A percentile compares a stretch with the other conserved stretches of the same genome.
Evolutionary conservation across 2,329 filamentous ascomycete genomes (phyloP).

Genomic region (Fusarium fracticaudum): DNA sequence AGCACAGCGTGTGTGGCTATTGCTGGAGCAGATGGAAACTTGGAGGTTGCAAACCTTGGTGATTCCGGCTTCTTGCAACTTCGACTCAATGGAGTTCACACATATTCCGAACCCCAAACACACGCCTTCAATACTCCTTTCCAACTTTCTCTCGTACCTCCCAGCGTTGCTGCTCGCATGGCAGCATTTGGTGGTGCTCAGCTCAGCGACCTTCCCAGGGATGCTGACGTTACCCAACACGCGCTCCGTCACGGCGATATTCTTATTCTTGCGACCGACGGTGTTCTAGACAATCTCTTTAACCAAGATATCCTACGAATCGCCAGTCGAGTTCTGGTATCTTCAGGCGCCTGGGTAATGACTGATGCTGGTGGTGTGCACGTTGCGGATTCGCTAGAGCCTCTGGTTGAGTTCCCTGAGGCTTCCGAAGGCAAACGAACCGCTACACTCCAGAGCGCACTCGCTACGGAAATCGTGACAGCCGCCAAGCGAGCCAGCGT

Average conservation of each 20-base stretch:
- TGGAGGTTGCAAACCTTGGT: conserved; percentile 93
- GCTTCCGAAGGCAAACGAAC: conserved; percentile 43
- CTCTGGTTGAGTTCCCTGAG: conserved; percentile 47
- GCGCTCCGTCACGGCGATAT: conserved; percentile 89
- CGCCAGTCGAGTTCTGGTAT: conserved; percentile 79
- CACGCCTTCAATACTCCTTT: conserved; percentile 98
- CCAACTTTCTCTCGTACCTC: conserved; percentile 89
- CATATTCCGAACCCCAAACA: conserved; percentile 85
- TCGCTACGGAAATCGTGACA: conserved; percentile 81
- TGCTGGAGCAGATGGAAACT: conserved; percentile 73
- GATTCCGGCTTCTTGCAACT: conserved; percentile 94
- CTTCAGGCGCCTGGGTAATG: conserved; percentile 77
- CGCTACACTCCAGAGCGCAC: conserved; percentile 75
- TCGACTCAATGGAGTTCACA: conserved; percentile 84
- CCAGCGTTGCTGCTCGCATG: conserved; percentile 80
- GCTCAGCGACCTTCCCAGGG: conserved; percentile 83
- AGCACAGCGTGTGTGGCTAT: conserved; percentile 93
- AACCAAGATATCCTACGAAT: conserved; percentile 88
- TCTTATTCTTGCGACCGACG: conserved; percentile 92
- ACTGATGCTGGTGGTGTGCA: conserved; percentile 67
- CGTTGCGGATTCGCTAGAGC: conserved; percentile 69
- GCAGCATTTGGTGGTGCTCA: conserved; percentile 84
- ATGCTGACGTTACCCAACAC: conserved; percentile 83
- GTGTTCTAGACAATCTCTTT: conserved; percentile 95
- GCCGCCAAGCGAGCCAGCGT: conserved; percentile 87